phyloP scores from a whole-genome alignment of 2,329 filamentous ascomycete species.

The Botrytis paeoniae region DNA sequence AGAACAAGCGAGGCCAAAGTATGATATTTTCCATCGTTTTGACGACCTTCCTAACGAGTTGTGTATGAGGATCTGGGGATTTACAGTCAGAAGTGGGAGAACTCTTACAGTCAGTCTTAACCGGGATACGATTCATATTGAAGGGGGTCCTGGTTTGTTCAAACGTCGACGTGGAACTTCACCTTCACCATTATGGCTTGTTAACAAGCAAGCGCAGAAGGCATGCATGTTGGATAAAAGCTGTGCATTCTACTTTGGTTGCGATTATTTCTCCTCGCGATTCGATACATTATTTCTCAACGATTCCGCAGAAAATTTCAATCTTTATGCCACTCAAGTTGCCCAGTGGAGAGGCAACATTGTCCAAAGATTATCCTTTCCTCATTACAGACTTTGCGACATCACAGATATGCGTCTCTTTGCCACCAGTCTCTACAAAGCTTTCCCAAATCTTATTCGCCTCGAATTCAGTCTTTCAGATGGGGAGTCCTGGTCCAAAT shows the following conservation, averaged over 20 bases:
- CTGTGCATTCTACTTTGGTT: background rate
- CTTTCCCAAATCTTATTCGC: background rate
- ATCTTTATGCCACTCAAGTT: background rate
- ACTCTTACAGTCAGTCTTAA: background rate
- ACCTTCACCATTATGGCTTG: background rate
- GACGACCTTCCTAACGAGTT: background rate
- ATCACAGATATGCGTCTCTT: background rate
- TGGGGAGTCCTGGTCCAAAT: background rate
- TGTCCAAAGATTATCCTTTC: background rate
- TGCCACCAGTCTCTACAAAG: background rate
- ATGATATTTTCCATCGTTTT: background rate
- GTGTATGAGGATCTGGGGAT: conserved; percentile 1
- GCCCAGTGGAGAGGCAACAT: background rate
- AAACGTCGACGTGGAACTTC: background rate
- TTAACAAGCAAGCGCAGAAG: background rate
- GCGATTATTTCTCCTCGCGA: background rate
- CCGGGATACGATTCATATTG: background rate
- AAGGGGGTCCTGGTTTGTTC: conserved; percentile 2
- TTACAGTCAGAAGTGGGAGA: background rate
- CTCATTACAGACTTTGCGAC: background rate
- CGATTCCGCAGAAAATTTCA: background rate
- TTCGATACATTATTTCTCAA: conserved; percentile 12
- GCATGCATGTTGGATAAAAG: background rate
- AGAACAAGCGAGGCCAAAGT: background rate
- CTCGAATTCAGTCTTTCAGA: background rate